Base-by-base conservation (phyloP, 2,329 filamentous ascomycete genomes). In the Exophiala oligosperma region DNA sequence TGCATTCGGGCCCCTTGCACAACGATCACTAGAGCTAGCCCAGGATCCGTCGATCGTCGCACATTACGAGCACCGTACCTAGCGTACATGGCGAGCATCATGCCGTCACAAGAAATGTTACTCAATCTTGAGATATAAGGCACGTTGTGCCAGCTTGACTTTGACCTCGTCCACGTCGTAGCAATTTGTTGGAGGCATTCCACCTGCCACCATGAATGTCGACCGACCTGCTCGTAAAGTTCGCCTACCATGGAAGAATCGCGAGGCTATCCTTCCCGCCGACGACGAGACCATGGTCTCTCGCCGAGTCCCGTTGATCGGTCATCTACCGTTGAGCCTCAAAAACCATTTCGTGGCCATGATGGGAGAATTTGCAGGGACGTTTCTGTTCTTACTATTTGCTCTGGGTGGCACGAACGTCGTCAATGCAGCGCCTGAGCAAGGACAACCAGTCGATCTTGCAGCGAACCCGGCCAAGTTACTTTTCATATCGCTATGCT, bases 351-450 rank as follows among this genome's bases (percentile, higher is more conserved):
- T 77, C 38, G 72, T 81, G 26, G 79, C 77, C 24, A 69, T 73
- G 4, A 52, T 77, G 6, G 77, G 78, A 14, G 81, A 83, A 67
- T 79, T 82, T 17, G 72, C 79, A 8, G 81, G 81, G 35, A 83
- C 80, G 0, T 77, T 79, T 29, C 64, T 79, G 56, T 80, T 80
- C 67, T 70, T 80, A 26, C 77, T 79, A 67, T 78, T 78, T 59
- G 74, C 76, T 4, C 77, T 79, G 60, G 74, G 74, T 0, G 77
- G 76, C 8, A 75, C 76, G 1, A 77, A 80, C 63, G 75, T 79
- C 32, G 71, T 77, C 44, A 76, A 75, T 55, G 71, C 71, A 0
- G 69, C 72, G 0, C 61, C 61, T 7, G 38, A 40, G 21, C 48
- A 52, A 40, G 56, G 50, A 12, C 29, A 51, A n/a, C 50, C 49